These are phyloP conservation scores for Mikania micrantha DNA, from an alignment of 129 eudicot species.

Conservation along the genomic window DNA sequence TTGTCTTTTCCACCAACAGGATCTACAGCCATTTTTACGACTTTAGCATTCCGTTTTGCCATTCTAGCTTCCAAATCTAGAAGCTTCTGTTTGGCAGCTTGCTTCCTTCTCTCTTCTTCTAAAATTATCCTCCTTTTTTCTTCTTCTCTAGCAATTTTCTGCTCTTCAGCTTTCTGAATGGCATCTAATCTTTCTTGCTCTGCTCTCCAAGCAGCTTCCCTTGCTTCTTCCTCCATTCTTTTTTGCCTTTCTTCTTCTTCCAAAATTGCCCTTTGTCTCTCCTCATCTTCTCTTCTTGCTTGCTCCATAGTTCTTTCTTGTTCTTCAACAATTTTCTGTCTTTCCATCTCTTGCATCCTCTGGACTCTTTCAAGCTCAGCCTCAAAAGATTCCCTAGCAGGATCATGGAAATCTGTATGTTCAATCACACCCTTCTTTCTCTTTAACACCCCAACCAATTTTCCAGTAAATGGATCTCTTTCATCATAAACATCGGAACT, in stretches of 20 bases:
- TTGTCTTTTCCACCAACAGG: constrained; percentile 38
- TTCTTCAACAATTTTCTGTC: constrained; percentile 66
- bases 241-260: constrained; percentile 75
- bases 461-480: constrained; percentile 62
- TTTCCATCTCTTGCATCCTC: constrained; percentile 93
- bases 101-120: constrained; percentile 90
- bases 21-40: constrained; percentile 38
- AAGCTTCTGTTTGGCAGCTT: constrained; percentile 94
- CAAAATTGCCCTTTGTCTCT: constrained; percentile 55
- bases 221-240: constrained; percentile 83
- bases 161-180: constrained; percentile 71
- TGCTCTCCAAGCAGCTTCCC: constrained; percentile 86
- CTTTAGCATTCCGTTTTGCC: constrained; percentile 59
- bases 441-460: constrained; percentile 60
- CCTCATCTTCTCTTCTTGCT: constrained; percentile 86
- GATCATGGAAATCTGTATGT: constrained; percentile 68
- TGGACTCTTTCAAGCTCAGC: constrained; percentile 98
- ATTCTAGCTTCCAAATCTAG: constrained; percentile 83
- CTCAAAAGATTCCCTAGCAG: constrained; percentile 91
- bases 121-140: constrained; percentile 59
- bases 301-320: constrained; percentile 86
- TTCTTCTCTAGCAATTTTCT: constrained; percentile 70
- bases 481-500: constrained; percentile 57
- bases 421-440: constrained; percentile 64
- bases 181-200: constrained; percentile 82